Evolutionary conservation across 768 basidiomycete species (phyloP), one percentile per base, ranked within the genome.

Genomic region (Russula sp.): DNA sequence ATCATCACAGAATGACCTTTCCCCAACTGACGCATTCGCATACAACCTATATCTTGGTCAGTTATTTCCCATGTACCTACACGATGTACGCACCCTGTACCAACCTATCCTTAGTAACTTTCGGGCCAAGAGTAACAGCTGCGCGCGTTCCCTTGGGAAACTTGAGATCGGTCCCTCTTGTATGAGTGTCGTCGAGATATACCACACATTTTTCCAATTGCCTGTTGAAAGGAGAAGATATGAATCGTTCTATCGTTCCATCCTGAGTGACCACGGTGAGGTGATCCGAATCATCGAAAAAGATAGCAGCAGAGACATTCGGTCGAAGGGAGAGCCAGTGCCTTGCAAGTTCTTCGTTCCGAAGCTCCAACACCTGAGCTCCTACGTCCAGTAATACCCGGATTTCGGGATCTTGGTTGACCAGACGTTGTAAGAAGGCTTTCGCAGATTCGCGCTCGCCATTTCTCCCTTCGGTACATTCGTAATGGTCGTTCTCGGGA

Each of bases 131-230:
- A 3, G 81, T 82, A 8, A 83, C 80, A 7, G 76, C 79, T 6
- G 81, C 80, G 10, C 78, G 75, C 38, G 72, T 77, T n/a, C 73
- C 62, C 0, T 20, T 59, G 0, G 83, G 83, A 38, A 84, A 72
- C 50, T 79, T 83, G 18, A 84, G 71, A 62, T 84, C 83, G 0
- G 83, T 84, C 9, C 83, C 83, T 67, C 83, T 62, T 22, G 77
- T 79, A 62, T 83, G 83, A 0, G 80, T 79, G 57, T 84, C 83
- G 52, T 84, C 83, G 0, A 84, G 77, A 65, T 84, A 84, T 4
- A 83, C 67, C 6, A 80, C 63, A 40, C 80, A 81, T 61, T 75
- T 71, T 3, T 75, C 68, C 9, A 80, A 68, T 40, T 74, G 74
- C 20, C 75, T 66, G 14, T 65, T 69, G 68, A 73, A 80, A 13